Evolutionary conservation across 345 rosid species (phyloP), one percentile per base, ranked within the genome.

Genomic region (Rhodamnia rubescens): DNA sequence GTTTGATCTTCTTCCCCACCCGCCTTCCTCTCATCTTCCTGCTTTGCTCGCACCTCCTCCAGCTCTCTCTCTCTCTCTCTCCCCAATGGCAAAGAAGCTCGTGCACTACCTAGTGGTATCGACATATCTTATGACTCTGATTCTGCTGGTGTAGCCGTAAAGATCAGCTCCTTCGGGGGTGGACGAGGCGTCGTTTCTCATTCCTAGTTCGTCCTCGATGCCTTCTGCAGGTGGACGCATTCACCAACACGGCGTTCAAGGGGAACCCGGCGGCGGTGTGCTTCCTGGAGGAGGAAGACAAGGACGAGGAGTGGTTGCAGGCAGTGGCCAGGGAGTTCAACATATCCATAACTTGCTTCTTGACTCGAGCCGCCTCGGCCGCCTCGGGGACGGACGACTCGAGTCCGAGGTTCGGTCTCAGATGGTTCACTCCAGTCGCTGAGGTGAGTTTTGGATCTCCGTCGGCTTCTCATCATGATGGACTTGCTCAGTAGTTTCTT

Each of bases 211-310:
- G 36, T 51, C 11, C 11, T 16, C 14, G 29, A 27, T 49, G 26
- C 32, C 26, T 53, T 42, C 74, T 40, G 13, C 88, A 92, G 95
- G 99, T 93, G 54, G 96, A 96, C 64, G 95, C 98, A 2, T 96
- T 96, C 90, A 89, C 95, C 0, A 95, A 92, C n/a, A 87, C 93
- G 0, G 89, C 96, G 2, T 96, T 95, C 91, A 91, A 91, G 89
- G 97, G 99, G 7, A 96, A 94, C 85, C 99, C 98, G 11, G 97
- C 96, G 4, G 95, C 93, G 4, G 98, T 96, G 29, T 96, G 98
- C 86, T 89, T 95, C 86, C 85, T 96, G 85, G 94, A 92, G 29
- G 80, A 69, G 11, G 94, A 93, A 44, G 95, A 90, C 9, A 90
- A 87, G 89, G 93, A 93, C 85, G 95, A 94, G 21, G 81, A 86